phyloP scores from a whole-genome alignment of 2,329 filamentous ascomycete species.

The Talaromyces sp. region DNA sequence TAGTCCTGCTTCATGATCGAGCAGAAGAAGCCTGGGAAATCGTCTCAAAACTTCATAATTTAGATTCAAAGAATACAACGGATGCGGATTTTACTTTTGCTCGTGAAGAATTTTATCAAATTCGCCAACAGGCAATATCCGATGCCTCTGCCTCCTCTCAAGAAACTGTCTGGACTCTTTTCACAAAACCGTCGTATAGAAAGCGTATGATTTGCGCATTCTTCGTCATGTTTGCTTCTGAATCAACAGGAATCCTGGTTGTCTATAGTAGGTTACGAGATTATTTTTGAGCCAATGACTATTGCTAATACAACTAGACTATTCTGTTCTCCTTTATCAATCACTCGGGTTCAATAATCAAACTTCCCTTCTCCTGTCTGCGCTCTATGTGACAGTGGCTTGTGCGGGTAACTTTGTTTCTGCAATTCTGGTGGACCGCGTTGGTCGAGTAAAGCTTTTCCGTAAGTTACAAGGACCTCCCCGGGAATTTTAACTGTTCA shows the following conservation, averaged over 20 bases:
- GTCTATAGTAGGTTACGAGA: not conserved
- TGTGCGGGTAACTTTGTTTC: not conserved
- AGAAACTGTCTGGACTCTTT: not conserved
- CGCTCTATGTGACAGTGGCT: not conserved
- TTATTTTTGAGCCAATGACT: too few relatives aligned
- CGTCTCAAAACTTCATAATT: conserved; percentile 15
- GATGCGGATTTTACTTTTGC: conserved; percentile 19
- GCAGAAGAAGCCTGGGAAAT: conserved; percentile 14
- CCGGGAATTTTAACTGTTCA: not conserved
- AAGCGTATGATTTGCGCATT: not conserved
- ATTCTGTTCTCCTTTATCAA: not conserved
- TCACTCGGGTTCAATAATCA: not conserved
- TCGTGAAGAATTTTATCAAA: conserved; percentile 23
- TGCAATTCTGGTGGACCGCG: not conserved
- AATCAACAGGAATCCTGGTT: not conserved
- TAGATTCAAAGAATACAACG: conserved; percentile 13
- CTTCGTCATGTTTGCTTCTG: not conserved
- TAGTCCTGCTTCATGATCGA: not conserved
- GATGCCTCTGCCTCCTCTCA: conserved; percentile 10
- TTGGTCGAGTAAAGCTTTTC: not conserved
- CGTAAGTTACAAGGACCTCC: not conserved
- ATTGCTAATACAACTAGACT: too few relatives aligned
- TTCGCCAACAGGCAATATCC: conserved; percentile 19
- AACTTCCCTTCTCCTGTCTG: not conserved
- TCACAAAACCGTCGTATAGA: not conserved